Base-by-base conservation (phyloP, 495 filamentous ascomycete species). In the Oidiodendron maius region DNA sequence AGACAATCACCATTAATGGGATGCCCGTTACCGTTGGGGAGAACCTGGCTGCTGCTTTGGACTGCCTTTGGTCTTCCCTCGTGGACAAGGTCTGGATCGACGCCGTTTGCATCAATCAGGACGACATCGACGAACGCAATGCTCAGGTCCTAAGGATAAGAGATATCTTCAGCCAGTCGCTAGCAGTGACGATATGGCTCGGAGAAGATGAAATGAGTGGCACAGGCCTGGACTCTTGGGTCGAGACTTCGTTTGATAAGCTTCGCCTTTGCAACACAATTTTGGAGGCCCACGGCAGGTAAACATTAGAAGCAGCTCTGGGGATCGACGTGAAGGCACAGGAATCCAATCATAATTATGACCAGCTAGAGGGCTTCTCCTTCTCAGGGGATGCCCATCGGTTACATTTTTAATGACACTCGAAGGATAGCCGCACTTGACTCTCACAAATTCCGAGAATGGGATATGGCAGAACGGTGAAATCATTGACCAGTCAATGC, bases 241-340 rank as follows among this genome's bases (percentile, higher is more conserved):
- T 52, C 24, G 42, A 52, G 49, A 52, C 8, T 52, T 52, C 41
- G 30, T 52, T 52, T 52, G 41, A 52, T 52, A 46, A 52, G 24
- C 49, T 52, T 52, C 49, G 49, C 43, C 42, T 15, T 46, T 52
- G 26, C 30, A 23, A 23, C 42, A 52, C 42, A 52, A 52, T 52
- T 52, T 23, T 52, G 12, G 49, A 52, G 49, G 49, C 49, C 42
- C 42, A 52, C 49, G 49, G 49, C 49, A 46, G 42, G 28, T 42
- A 17, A 52, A 52, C 49, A 52, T 17, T 52, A 18, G 49, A 52
- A 52, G 49, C 35, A 51, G 48, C 48, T 23, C 45, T 51, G 48
- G 48, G 48, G 21, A 51, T 51, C 48, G 41, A 51, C 48, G 48
- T 44, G 30, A 51, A 16, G 38, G 48, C 48, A 51, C 45, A 32